phyloP scores from a whole-genome alignment of 2,329 filamentous ascomycete species.

The Ascocoryne sarcoides region DNA sequence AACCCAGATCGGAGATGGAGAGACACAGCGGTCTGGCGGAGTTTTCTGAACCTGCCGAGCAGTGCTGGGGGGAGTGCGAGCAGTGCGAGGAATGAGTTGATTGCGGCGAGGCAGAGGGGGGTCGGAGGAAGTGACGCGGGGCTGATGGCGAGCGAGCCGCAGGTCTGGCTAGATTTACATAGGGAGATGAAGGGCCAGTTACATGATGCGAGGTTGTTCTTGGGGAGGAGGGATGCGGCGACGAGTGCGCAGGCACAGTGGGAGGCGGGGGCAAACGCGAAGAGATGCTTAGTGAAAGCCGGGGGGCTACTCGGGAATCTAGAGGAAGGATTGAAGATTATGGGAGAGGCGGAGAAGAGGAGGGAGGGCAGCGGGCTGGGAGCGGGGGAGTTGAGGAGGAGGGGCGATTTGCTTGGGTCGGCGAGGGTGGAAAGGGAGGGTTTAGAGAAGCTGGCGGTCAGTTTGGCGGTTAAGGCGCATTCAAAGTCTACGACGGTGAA shows the following conservation, averaged over 20 bases:
- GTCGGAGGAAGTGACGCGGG: slow-evolving; percentile 17
- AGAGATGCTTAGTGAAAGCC: slow-evolving; percentile 62
- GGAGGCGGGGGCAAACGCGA: slow-evolving; percentile 65
- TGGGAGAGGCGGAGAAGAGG: slow-evolving; percentile 39
- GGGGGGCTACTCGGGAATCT: slow-evolving; percentile 55
- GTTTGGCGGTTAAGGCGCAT: slow-evolving; percentile 39
- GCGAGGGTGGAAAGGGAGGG: slow-evolving; percentile 68
- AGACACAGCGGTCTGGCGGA: slow-evolving; percentile 61
- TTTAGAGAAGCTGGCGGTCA: slow-evolving; percentile 63
- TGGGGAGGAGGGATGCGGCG: slow-evolving; percentile 61
- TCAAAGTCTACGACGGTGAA: slow-evolving; percentile 23
- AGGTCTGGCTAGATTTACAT: slow-evolving; percentile 68
- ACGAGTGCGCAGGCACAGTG: slow-evolving; percentile 42
- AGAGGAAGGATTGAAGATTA: slow-evolving; percentile 53
- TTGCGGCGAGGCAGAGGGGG: slow-evolving; percentile 22
- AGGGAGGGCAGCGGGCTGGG: slow-evolving; percentile 39
- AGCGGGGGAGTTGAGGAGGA: slow-evolving; percentile 64
- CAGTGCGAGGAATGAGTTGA: slow-evolving; percentile 22
- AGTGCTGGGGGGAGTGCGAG: slow-evolving; percentile 31
- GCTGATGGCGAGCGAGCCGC: slow-evolving; percentile 23
- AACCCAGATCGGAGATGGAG: slow-evolving; percentile 70
- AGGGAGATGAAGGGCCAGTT: slow-evolving; percentile 63
- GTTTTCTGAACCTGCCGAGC: slow-evolving; percentile 62
- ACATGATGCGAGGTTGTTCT: slow-evolving; percentile 54
- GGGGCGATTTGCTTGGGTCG: slow-evolving; percentile 60